phyloP scores from a whole-genome alignment of 2,329 filamentous ascomycete genomes.

The Aureobasidium sp. region DNA sequence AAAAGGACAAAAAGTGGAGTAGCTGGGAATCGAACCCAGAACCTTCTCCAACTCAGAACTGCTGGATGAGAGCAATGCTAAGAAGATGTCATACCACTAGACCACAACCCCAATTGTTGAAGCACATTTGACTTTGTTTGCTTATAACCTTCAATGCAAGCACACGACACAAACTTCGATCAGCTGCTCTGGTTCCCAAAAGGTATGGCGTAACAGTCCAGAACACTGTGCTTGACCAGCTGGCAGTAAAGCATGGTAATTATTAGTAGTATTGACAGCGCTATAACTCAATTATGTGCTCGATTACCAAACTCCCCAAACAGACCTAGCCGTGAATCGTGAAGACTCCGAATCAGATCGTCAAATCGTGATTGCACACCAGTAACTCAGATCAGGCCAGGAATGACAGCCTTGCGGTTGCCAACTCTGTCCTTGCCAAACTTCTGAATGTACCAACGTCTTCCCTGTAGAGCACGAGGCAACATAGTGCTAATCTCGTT shows the following conservation, averaged over 20 bases:
- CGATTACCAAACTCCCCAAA: not conserved
- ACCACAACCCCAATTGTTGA: conserved; percentile 7
- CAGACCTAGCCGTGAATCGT: not conserved
- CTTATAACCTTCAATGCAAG: not conserved
- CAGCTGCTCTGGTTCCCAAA: too few relatives aligned
- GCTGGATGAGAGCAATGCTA: not conserved
- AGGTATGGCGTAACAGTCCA: too few relatives aligned
- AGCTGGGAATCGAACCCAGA: conserved; percentile 11
- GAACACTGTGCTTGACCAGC: not conserved
- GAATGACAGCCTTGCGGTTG: conserved; percentile 66
- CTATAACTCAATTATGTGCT: not conserved
- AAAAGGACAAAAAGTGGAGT: not conserved
- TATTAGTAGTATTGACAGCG: not conserved
- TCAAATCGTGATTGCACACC: not conserved
- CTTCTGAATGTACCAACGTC: conserved; percentile 76
- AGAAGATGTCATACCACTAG: conserved; percentile 12
- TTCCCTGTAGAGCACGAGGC: conserved; percentile 73
- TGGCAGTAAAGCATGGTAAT: not conserved
- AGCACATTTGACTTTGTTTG: not conserved
- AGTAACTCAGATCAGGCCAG: conserved; percentile 43
- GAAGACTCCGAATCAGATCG: not conserved
- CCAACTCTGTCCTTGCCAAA: conserved; percentile 81
- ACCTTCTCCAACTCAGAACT: conserved; percentile 8
- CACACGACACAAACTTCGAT: too few relatives aligned
- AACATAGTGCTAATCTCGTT: conserved; percentile 90